phyloP scores from a whole-genome alignment of 805 yeast genomes.

The Teunomyces funiuensis region DNA sequence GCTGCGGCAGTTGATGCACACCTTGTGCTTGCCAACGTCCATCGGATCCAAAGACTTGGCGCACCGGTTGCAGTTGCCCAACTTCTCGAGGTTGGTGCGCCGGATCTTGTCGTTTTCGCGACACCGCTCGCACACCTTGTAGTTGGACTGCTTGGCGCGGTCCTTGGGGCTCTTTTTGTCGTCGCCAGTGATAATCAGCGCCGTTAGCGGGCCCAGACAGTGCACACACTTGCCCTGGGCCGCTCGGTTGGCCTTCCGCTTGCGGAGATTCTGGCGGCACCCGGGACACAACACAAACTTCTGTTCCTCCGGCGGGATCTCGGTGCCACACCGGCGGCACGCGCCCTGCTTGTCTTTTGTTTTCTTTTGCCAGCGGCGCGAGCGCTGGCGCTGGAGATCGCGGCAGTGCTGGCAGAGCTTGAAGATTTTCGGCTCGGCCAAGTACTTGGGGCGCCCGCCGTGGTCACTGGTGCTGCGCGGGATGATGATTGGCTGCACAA shows the following conservation, averaged over 20 bases:
- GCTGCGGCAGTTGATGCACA: constrained; percentile 53
- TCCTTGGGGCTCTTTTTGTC: constrained; percentile 19
- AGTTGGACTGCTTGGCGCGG: constrained; percentile 30
- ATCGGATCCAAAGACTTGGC: constrained; percentile 46
- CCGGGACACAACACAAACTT: constrained; percentile 60
- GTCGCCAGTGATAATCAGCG: constrained; percentile 35
- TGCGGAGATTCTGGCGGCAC: constrained; percentile 55
- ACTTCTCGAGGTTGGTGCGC: constrained; percentile 53
- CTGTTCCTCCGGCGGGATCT: constrained; percentile 49
- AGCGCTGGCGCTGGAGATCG: constrained; percentile 59
- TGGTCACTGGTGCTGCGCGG: constrained; percentile 23
- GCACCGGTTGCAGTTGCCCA: constrained; percentile 65
- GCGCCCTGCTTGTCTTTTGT: constrained; percentile 61
- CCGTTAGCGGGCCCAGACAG: constrained; percentile 57
- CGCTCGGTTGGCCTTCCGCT: constrained; percentile 57
- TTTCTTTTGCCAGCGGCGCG: constrained; percentile 62
- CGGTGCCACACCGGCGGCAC: constrained; percentile 62
- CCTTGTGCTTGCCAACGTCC: constrained; percentile 54
- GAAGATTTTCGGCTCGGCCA: constrained; percentile 42
- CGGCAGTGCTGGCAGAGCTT: constrained; percentile 66
- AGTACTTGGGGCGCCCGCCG: constrained; percentile 26
- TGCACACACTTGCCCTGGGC: constrained; percentile 68
- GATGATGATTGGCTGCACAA: constrained; percentile 43
- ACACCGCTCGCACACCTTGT: constrained; percentile 66
- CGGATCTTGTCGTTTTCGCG: constrained; percentile 60